Conservation (phyloP, 2,329 filamentous ascomycete genomes). For the Onygenales sp. region DNA sequence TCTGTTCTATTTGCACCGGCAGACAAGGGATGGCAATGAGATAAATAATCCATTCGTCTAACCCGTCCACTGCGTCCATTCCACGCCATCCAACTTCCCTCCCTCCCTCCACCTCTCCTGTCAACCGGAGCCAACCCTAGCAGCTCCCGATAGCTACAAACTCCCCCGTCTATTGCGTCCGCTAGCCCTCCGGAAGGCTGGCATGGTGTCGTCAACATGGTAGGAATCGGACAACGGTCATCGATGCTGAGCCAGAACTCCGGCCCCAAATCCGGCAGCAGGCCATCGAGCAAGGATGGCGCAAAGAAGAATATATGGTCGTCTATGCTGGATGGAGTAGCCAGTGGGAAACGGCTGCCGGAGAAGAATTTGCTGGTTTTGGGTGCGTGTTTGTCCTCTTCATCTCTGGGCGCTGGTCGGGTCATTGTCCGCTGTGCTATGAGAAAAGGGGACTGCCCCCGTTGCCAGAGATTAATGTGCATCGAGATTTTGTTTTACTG, state of each 20-base stretch:
- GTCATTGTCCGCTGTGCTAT: too few relatives aligned
- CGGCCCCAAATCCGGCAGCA: constrained; percentile 26
- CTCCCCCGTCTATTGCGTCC: background rate
- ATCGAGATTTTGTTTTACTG: background rate
- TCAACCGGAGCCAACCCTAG: too few relatives aligned
- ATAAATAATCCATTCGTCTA: too few relatives aligned
- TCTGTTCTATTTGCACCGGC: too few relatives aligned
- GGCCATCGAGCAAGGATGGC: constrained; percentile 48
- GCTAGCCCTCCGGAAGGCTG: constrained; percentile 9
- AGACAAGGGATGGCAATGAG: too few relatives aligned
- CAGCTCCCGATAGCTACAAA: too few relatives aligned
- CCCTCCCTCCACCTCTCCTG: too few relatives aligned
- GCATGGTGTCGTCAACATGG: constrained; percentile 28
- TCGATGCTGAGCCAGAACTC: constrained; percentile 28
- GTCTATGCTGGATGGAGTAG: constrained; percentile 81
- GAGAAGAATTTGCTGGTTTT: constrained; percentile 87
- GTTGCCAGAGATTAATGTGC: background rate
- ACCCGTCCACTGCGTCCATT: too few relatives aligned
- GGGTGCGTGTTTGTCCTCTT: constrained; percentile 43
- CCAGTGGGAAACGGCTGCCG: constrained; percentile 78
- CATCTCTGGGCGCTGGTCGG: background rate
- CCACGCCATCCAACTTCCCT: too few relatives aligned
- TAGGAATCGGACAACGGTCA: constrained; percentile 29
- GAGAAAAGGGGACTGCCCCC: too few relatives aligned
- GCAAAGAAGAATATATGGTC: constrained; percentile 86